These are phyloP conservation scores for Elaeagnus macrophylla DNA, from an alignment of 306 rosid genomes.

Conservation along the genomic window DNA sequence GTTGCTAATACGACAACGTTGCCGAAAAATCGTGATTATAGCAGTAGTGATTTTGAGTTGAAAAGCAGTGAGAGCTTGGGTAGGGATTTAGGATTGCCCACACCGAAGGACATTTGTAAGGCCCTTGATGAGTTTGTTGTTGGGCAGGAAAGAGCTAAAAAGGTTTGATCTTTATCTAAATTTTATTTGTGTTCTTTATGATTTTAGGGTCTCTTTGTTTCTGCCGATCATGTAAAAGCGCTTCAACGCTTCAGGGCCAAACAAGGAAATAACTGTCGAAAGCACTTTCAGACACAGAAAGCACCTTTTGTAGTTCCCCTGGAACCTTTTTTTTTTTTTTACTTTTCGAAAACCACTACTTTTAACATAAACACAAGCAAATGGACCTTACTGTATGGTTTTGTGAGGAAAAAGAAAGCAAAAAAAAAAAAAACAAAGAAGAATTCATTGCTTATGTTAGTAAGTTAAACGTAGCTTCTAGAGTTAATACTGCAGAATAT, in stretches of 20 bases:
- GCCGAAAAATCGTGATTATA: not conserved
- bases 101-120: slow-evolving; percentile 47
- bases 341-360: too few species aligned
- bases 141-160: slow-evolving; percentile 58
- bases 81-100: slow-evolving; percentile 29
- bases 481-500: too few species aligned
- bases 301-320: too few species aligned
- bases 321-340: too few species aligned
- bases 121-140: slow-evolving; percentile 41
- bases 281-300: too few species aligned
- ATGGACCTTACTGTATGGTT: too few species aligned
- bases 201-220: not conserved
- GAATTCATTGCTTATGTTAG: too few species aligned
- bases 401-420: too few species aligned
- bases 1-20: not conserved
- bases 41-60: slow-evolving; percentile 2
- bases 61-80: slow-evolving; percentile 3
- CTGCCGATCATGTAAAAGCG: not conserved
- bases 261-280: too few species aligned
- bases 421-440: too few species aligned
- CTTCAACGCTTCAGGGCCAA: not conserved
- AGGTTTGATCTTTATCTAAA: slow-evolving; percentile 22
- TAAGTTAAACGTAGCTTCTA: too few species aligned
- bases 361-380: too few species aligned
- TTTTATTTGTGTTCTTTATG: not conserved